Evolutionary conservation across 2,329 filamentous ascomycete genomes (phyloP).

Genomic region (Fusarium torulosum): DNA sequence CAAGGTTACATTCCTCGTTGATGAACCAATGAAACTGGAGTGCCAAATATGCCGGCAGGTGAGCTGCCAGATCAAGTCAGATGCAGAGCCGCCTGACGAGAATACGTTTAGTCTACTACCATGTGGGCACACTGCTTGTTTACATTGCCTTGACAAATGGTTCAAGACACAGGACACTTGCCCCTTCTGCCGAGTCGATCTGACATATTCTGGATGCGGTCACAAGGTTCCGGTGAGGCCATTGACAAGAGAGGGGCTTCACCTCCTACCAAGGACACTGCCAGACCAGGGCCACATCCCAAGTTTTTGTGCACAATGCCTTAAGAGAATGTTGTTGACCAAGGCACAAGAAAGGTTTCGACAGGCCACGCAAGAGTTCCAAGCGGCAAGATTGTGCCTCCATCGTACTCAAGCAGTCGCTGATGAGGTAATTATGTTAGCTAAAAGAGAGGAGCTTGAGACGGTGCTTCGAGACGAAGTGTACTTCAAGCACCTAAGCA

Average conservation of each 20-base stretch:
- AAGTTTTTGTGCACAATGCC: conserved; percentile 38
- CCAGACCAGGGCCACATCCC: conserved; percentile 50
- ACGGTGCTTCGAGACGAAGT: conserved; percentile 40
- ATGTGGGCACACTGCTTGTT: conserved; percentile 54
- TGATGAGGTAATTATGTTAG: conserved; percentile 34
- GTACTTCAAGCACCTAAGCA: conserved; percentile 39
- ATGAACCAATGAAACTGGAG: conserved; percentile 39
- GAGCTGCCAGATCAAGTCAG: conserved; percentile 36
- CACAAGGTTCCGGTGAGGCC: conserved; percentile 47
- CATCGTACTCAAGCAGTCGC: conserved; percentile 19
- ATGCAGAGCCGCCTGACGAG: conserved; percentile 24
- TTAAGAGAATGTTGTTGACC: conserved; percentile 14
- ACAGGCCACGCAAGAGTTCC: conserved; percentile 24
- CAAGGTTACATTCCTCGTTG: conserved; percentile 48
- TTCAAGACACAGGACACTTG: conserved; percentile 45
- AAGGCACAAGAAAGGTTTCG: conserved; percentile 29
- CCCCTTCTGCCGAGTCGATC: conserved; percentile 52
- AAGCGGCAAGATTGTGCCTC: conserved; percentile 31
- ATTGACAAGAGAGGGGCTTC: conserved; percentile 50
- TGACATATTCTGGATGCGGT: conserved; percentile 49
- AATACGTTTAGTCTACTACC: conserved; percentile 50
- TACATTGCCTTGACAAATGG: conserved; percentile 49
- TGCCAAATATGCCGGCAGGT: conserved; percentile 48
- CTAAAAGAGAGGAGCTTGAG: conserved; percentile 39
- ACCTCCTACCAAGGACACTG: conserved; percentile 52